A percentile compares a stretch with the other conserved stretches of the same genome.
phyloP scores from a whole-genome alignment of 305 asterid species.

The Euphrasia arctica region DNA sequence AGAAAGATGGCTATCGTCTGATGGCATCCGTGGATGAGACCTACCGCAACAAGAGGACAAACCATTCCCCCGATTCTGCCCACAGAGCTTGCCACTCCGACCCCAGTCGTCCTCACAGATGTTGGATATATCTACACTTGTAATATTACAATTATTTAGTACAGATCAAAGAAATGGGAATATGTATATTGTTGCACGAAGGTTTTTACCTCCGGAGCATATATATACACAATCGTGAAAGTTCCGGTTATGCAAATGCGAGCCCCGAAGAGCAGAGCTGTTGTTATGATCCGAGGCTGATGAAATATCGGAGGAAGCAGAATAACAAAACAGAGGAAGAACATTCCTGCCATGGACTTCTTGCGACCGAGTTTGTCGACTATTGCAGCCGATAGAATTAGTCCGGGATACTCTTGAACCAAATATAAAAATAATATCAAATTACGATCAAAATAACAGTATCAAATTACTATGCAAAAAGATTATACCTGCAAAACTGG shows the following conservation, averaged over 20 bases:
- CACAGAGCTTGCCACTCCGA: constrained; percentile 64
- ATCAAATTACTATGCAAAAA: background rate
- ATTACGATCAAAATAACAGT: background rate
- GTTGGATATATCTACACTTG: constrained; percentile 62
- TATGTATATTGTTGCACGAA: too few relatives aligned
- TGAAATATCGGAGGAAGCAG: constrained; percentile 46
- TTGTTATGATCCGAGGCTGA: constrained; percentile 52
- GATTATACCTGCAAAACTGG: constrained; percentile 65
- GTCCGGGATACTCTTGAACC: constrained; percentile 56
- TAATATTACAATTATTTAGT: background rate
- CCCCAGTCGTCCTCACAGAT: constrained; percentile 65
- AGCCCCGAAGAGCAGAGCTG: constrained; percentile 53
- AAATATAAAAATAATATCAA: constrained; percentile 25
- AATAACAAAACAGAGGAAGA: constrained; percentile 48
- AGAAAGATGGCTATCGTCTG: constrained; percentile 54
- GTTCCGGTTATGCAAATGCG: constrained; percentile 52
- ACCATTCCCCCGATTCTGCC: constrained; percentile 79
- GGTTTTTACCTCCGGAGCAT: constrained; percentile 59
- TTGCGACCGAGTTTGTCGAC: constrained; percentile 62
- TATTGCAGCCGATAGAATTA: constrained; percentile 49
- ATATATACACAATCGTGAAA: constrained; percentile 54
- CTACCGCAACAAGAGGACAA: constrained; percentile 71
- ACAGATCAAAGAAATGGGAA: background rate
- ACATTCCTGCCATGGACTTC: constrained; percentile 52
- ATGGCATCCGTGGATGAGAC: constrained; percentile 66